Conservation (phyloP, 257 asterid species). For the Haberlea rhodopensis region DNA sequence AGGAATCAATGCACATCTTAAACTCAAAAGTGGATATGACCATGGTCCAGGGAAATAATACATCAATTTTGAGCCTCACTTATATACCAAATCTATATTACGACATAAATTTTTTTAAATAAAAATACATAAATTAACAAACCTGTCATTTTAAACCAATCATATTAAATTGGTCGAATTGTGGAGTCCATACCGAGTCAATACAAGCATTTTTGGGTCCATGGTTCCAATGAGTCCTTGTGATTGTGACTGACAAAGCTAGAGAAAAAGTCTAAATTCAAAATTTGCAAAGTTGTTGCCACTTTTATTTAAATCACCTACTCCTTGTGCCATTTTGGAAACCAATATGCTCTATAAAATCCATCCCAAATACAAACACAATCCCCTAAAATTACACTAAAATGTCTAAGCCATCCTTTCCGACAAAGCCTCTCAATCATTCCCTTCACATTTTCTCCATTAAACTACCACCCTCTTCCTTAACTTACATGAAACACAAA, state of each 20-base stretch:
- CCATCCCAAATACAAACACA: too few relatives aligned
- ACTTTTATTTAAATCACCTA: slow-evolving; percentile 60
- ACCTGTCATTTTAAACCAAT: too few relatives aligned
- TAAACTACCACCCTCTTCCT: slow-evolving; percentile 39
- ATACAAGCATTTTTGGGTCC: too few relatives aligned
- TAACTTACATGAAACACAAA: slow-evolving; percentile 48
- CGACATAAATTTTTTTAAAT: too few relatives aligned
- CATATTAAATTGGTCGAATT: too few relatives aligned
- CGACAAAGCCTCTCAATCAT: slow-evolving; percentile 37
- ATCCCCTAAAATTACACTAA: slow-evolving; percentile 13
- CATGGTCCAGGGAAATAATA: too few relatives aligned
- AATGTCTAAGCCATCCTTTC: slow-evolving; percentile 41
- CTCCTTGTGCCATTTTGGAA: slow-evolving; percentile 51
- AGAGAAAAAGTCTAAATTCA: slow-evolving; percentile 36
- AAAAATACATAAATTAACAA: too few relatives aligned
- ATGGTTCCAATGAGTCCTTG: not conserved
- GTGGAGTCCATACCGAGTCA: too few relatives aligned
- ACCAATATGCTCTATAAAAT: slow-evolving; percentile 57
- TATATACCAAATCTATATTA: too few relatives aligned
- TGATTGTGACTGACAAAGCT: slow-evolving; percentile 2
- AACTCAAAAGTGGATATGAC: not conserved
- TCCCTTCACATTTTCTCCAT: slow-evolving; percentile 44
- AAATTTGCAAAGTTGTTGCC: slow-evolving; percentile 54
- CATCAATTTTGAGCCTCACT: too few relatives aligned
- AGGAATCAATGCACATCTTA: not conserved